These are phyloP conservation scores for Cymbopogon citratus DNA, from an alignment of 176 grass and related monocot species.

Conservation along the genomic window DNA sequence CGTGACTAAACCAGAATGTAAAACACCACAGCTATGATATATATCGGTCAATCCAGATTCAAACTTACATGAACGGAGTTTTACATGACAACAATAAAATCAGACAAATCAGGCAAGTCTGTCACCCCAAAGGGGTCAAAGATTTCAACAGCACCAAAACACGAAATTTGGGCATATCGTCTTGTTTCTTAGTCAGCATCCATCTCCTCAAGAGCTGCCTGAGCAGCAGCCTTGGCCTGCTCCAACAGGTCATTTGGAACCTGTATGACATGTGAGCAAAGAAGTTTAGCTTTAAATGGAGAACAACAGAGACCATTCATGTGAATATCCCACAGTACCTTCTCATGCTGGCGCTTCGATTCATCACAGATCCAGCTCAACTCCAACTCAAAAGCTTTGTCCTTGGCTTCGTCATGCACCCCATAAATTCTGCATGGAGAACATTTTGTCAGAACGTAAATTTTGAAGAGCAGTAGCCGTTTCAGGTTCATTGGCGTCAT, in stretches of 20 bases:
- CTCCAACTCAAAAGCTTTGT: slow-evolving; percentile 85
- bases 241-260: slow-evolving; percentile 59
- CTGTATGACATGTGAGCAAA: slow-evolving; percentile 27
- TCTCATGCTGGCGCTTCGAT: slow-evolving; percentile 75
- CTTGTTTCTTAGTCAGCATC: slow-evolving; percentile 52
- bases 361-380: slow-evolving; percentile 90
- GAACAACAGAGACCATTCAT: not conserved
- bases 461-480: not conserved
- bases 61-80: not conserved
- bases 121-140: not conserved
- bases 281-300: not conserved
- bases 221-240: slow-evolving; percentile 52
- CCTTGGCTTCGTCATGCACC: slow-evolving; percentile 84
- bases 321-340: slow-evolving; percentile 30
- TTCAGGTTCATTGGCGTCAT: not conserved
- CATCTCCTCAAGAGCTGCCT: slow-evolving; percentile 70
- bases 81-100: slow-evolving; percentile 3
- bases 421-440: slow-evolving; percentile 61
- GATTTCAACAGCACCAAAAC: slow-evolving; percentile 14
- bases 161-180: not conserved
- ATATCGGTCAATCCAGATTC: not conserved
- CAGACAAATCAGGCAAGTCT: not conserved
- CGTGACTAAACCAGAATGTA: not conserved
- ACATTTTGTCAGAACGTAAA: not conserved
- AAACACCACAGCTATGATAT: not conserved